phyloP scores from a whole-genome alignment of 208 protist genomes.

The Leishmania braziliensis region DNA sequence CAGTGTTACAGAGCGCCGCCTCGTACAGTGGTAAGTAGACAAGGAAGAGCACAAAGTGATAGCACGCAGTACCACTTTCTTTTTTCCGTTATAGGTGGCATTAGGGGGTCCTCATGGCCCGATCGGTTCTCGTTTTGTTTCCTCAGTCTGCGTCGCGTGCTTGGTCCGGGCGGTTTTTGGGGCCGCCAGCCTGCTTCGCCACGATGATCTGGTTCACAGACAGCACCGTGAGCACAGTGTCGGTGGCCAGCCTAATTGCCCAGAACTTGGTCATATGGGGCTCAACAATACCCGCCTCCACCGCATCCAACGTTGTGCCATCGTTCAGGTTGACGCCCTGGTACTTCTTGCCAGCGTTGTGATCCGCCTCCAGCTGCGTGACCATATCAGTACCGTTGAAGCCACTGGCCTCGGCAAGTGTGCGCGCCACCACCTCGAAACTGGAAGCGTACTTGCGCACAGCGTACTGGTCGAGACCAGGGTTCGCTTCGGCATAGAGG shows the following conservation, averaged over 20 bases:
- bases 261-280: slow-evolving; percentile 93
- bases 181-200: slow-evolving; percentile 97
- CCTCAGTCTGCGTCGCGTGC: slow-evolving; percentile 81
- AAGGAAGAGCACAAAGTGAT: not conserved
- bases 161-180: slow-evolving; percentile 91
- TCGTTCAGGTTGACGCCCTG: slow-evolving; percentile 95
- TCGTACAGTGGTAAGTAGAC: no score
- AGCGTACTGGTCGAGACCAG: slow-evolving; percentile 98
- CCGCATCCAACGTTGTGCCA: slow-evolving; percentile 77
- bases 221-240: slow-evolving; percentile 97
- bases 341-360: slow-evolving; percentile 91
- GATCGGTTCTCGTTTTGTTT: not conserved
- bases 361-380: slow-evolving; percentile 95
- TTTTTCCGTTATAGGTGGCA: not conserved
- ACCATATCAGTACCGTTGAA: slow-evolving; percentile 96
- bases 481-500: slow-evolving; percentile 87
- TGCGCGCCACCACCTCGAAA: slow-evolving; percentile 97
- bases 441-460: slow-evolving; percentile 98
- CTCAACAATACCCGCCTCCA: slow-evolving; percentile 94
- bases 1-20: not conserved
- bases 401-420: slow-evolving; percentile 98
- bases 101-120: not conserved
- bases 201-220: slow-evolving; percentile 97
- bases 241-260: slow-evolving; percentile 95
- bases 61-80: not conserved